Evolutionary conservation across 306 rosid species (phyloP).

Genomic region (Spatholobus suberectus): DNA sequence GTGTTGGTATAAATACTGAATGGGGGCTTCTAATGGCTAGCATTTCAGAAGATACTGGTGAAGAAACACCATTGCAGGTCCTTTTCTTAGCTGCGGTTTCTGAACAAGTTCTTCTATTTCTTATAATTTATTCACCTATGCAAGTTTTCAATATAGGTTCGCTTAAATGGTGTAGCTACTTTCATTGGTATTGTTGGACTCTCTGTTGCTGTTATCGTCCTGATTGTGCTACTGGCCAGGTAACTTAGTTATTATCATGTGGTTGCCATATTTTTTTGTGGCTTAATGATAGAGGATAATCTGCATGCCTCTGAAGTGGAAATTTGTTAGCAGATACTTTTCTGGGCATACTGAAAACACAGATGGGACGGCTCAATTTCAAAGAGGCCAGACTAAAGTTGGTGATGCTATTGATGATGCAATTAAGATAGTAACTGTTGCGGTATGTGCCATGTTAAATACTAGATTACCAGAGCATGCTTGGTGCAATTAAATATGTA

Average conservation of each 20-base stretch:
- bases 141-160: conserved; percentile 65
- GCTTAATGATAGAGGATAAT: background rate
- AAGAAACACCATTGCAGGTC: conserved; percentile 99
- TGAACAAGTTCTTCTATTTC: background rate
- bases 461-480: conserved; percentile 2
- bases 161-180: conserved; percentile 97
- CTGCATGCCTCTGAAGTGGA: conserved; percentile 34
- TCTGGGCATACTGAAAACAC: conserved; percentile 75
- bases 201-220: conserved; percentile 77
- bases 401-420: conserved; percentile 84
- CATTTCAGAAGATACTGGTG: conserved; percentile 96
- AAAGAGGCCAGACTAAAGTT: conserved; percentile 69
- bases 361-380: conserved; percentile 59
- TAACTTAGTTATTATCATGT: conserved; percentile 39
- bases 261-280: conserved; percentile 29
- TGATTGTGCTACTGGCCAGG: conserved; percentile 85
- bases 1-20: conserved; percentile 96
- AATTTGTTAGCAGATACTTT: conserved; percentile 70
- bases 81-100: conserved; percentile 16
- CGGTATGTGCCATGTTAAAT: conserved; percentile 62
- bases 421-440: conserved; percentile 91
- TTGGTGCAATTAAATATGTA: conserved; percentile 7
- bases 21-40: conserved; percentile 99
- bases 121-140: conserved; percentile 27
- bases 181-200: conserved; percentile 95